Evolutionary conservation across 805 yeast genomes (phyloP), one percentile per base, ranked within the genome.

Genomic region (Zygosaccharomyces bisporus): DNA sequence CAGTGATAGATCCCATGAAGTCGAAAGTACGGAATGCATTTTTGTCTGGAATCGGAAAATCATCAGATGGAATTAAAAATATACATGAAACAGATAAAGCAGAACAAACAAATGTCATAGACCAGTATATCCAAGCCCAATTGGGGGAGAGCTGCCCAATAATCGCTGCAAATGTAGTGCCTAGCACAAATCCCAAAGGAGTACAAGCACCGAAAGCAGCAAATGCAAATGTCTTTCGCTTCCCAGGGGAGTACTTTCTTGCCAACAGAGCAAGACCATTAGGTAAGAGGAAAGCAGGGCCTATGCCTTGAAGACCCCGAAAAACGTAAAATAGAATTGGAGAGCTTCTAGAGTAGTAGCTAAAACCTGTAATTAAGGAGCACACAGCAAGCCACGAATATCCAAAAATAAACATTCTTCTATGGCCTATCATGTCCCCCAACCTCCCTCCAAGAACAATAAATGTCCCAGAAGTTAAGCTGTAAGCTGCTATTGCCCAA

Each of bases 381-480:
- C 87, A 80, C 0, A 81, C 19, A 0, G 72, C 50, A 4, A 73
- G 61, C 83, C 85, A 78, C 7, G 61, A 38, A 62, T 79, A 79
- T 0, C 90, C 86, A 7, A 69, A 50, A 0, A 77, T 36, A 46
- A 81, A 71, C 21, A 79, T 61, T 21, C 55, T 61, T 47, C 76
- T 79, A 44, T 80, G 70, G 0, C 91, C 91, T 51, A 73, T 74
- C 8, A 81, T 61, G 56, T 84, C 91, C 14, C 91, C 91, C 34
- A 82, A 56, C 39, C n/a, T 79, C 10, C 91, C 91, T 9, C 82
- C 74, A 6, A 80, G 66, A 25, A 84, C 61, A 38, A 83, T 83
- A 50, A 83, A 77, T 0, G 91, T 79, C 5, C 90, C 89, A 4
- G 13, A 19, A 1, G 52, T 47, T 3, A 50, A 35, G 6, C 52